Base-by-base conservation (phyloP, 805 yeast species). In the Saccharomyces paradoxus region DNA sequence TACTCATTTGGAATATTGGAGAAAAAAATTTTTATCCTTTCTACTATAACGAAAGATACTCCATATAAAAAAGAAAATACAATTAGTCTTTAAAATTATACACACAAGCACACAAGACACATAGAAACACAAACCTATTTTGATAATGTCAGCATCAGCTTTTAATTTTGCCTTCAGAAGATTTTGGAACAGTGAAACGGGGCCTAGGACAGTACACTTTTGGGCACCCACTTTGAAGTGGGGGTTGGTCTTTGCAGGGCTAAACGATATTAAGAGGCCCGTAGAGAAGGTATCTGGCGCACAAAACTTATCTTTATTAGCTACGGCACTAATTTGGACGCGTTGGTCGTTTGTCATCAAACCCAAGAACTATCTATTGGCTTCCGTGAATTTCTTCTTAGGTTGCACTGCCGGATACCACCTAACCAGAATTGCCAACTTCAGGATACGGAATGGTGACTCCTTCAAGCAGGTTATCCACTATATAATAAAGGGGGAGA, bases 251-350 rank as follows among this genome's bases (percentile, higher is more conserved):
- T 63, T 89, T 62, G 99, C 99, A 14, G 98, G 99, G 55, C 77
- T 89, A 58, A 84, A 79, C 66, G 99, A 92, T 71, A 75, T 86
- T 58, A 78, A 81, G 59, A 84, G 98, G 74, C 98, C 99, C 1
- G 96, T 89, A 44, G 97, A 92, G 66, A 84, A 85, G 64, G 78
- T 92, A 50, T 84, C 94, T 41, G 97, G 97, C 55, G 84, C 96
- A 26, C 74, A 71, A 53, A 66, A 63, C 29, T 57, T 67, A 55
- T 96, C 98, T 1, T 77, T 92, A 55, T 79, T 87, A 63, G 90
- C 91, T 49, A 92, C 99, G 1, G 99, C 97, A 53, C 82, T 82
- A 53, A 89, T 92, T 64, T 92, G 99, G 99, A 92, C 99, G 37
- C 83, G 99, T 71, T 92, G 98, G 98, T 90, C 97, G 14, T 81